Conservation (phyloP, 2,329 filamentous ascomycete species). For the Pezicula neosporulosa region DNA sequence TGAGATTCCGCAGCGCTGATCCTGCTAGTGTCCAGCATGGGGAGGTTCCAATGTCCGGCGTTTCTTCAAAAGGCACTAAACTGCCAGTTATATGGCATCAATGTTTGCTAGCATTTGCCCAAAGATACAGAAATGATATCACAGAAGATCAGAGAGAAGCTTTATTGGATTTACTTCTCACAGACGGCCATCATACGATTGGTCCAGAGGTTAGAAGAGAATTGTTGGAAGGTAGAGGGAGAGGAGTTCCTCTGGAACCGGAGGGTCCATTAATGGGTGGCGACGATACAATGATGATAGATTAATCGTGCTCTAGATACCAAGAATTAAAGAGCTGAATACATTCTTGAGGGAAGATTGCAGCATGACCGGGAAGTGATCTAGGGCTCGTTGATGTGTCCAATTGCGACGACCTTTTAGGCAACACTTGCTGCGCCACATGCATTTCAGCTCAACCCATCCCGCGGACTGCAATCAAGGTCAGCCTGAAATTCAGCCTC, state of each 20-base stretch:
- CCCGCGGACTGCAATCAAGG: no score
- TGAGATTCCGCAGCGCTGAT: constrained; percentile 77
- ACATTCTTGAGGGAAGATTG: no score
- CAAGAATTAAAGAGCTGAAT: no score
- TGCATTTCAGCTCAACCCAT: no score
- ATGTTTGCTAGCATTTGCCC: constrained; percentile 85
- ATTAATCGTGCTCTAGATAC: constrained; percentile 17
- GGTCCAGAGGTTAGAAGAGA: constrained; percentile 89
- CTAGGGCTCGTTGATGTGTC: no score
- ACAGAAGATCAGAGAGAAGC: constrained; percentile 94
- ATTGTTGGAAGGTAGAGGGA: constrained; percentile 79
- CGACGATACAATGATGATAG: constrained; percentile 89
- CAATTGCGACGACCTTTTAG: no score
- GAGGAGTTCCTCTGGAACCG: constrained; percentile 68
- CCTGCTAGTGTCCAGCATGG: constrained; percentile 49
- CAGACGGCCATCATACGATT: constrained; percentile 82
- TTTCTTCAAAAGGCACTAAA: constrained; percentile 54
- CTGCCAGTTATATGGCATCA: constrained; percentile 97
- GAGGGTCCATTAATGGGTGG: constrained; percentile 58
- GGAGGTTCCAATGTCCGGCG: constrained; percentile 47
- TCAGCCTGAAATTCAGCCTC: no score
- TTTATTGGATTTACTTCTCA: constrained; percentile 79
- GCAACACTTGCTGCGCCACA: no score
- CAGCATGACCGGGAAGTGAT: no score
- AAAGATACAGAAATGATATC: constrained; percentile 93